These are phyloP conservation scores for Pythium pyrilobum DNA, from an alignment of 352 stramenopile species.

Conservation along the genomic window DNA sequence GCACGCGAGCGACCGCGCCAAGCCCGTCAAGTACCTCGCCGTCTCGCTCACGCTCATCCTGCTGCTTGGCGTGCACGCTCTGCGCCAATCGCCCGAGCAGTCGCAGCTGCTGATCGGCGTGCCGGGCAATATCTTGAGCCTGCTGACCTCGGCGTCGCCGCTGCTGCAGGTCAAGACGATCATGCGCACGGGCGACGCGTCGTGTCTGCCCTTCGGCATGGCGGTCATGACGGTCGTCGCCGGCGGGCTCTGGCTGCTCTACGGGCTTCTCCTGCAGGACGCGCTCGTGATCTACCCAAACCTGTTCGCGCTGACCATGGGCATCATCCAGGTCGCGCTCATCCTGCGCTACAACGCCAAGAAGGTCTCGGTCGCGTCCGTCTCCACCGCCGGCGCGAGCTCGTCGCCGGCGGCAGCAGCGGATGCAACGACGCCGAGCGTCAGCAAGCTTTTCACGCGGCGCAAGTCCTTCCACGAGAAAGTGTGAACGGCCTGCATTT, in stretches of 20 bases:
- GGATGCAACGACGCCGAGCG: background rate
- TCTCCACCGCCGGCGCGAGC: background rate
- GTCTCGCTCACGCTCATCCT: conserved; percentile 43
- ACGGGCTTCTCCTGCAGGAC: conserved; percentile 63
- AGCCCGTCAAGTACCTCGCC: conserved; percentile 34
- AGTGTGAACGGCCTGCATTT: background rate
- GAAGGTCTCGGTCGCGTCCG: background rate
- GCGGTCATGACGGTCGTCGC: conserved; percentile 74
- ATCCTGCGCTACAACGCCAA: conserved; percentile 33
- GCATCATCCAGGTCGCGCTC: conserved; percentile 62
- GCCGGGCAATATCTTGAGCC: conserved; percentile 63
- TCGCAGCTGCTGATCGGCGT: conserved; percentile 65
- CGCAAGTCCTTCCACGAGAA: conserved; percentile 22
- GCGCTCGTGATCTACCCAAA: conserved; percentile 66
- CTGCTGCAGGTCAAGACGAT: conserved; percentile 70
- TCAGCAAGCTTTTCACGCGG: conserved; percentile 2
- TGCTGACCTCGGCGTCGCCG: conserved; percentile 64
- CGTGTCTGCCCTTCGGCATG: conserved; percentile 69
- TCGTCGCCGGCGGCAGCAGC: conserved; percentile 3
- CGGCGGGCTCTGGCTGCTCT: conserved; percentile 57
- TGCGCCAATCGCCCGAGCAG: conserved; percentile 34
- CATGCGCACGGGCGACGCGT: conserved; percentile 54
- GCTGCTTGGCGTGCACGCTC: conserved; percentile 44
- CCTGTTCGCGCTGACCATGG: conserved; percentile 61
- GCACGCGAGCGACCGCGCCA: conserved; percentile 35